Evolutionary conservation across 805 yeast species (phyloP).

Genomic region (Hanseniaspora thailandica): DNA sequence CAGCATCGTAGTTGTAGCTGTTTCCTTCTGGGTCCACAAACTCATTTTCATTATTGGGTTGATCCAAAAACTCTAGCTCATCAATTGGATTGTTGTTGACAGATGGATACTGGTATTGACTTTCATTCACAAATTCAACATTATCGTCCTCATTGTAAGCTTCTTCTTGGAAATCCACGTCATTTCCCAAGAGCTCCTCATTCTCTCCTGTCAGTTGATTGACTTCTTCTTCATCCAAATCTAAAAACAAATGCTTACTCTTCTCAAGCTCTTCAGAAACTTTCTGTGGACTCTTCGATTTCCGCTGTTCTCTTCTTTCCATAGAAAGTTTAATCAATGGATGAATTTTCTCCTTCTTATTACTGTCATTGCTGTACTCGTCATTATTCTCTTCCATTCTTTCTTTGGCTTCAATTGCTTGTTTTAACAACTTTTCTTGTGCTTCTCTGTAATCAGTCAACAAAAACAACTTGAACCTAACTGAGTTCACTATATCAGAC

Average conservation of each 20-base stretch:
- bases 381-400: background rate
- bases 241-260: conserved; percentile 9
- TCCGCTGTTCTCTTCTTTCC: conserved; percentile 7
- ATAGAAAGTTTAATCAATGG: conserved; percentile 5
- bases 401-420: conserved; percentile 1
- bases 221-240: conserved; percentile 6
- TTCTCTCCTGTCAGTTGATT: background rate
- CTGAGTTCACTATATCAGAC: background rate
- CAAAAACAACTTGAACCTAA: conserved; percentile 12
- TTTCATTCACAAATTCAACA: conserved; percentile 1
- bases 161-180: background rate
- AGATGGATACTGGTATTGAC: conserved; percentile 5
- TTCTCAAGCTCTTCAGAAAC: background rate
- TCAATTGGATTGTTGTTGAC: background rate
- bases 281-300: background rate
- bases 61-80: conserved; percentile 3
- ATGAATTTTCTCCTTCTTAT: background rate
- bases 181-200: background rate
- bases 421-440: conserved; percentile 5
- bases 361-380: background rate
- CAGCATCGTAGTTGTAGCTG: conserved; percentile 4
- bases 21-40: conserved; percentile 11
- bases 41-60: background rate
- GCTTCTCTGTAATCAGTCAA: conserved; percentile 13
- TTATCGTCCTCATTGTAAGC: background rate